Base-by-base conservation (phyloP, 164 flowering plant species). In the Vitis cinerea region DNA sequence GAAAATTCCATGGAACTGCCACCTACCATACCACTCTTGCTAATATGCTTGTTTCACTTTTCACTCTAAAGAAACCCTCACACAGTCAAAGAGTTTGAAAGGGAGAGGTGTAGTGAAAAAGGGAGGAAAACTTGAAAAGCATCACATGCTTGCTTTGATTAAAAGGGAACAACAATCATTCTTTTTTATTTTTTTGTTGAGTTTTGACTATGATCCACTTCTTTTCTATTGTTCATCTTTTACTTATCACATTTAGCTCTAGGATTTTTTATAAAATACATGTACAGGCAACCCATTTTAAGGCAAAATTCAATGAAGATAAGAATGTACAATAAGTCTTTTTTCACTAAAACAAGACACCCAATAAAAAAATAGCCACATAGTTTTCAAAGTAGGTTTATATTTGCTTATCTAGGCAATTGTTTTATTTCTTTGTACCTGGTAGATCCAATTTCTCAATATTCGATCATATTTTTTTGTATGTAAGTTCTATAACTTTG, bases 81-180 rank as follows among this genome's bases (percentile, higher is more conserved):
- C 1, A 58, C 5, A 17, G 47, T 67, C 70, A 67, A 67, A 58
- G 63, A 59, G 48, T 15, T 67, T 23, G 63, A 67, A 58, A 67
- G 70, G 49, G 55, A 48, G 63, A 48, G 19, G 14, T 67, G 70
- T 37, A 56, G 52, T 56, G 2, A 0, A 51, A 66, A 44, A 57
- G 61, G 51, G 63, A 48, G 70, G 23, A 67, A 48, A 57, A n/a
- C 8, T 10, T 64, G 9, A 54, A 54, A 70, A 71, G 63, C 16
- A 44, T 65, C 74, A 71, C 69, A 71, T 65, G 64, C 64, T 64
- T 71, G 64, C 52, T 59, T 65, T 65, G 50, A 50, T 13, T 37
- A 3, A 37, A 48, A 71, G 69, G 69, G 19, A 1, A 59, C 74
- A 71, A 15, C 48, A 67, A 71, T 71, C 73, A 65, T 64, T 59